Conservation (phyloP, 495 filamentous ascomycete genomes). For the Annulohypoxylon bovei region DNA sequence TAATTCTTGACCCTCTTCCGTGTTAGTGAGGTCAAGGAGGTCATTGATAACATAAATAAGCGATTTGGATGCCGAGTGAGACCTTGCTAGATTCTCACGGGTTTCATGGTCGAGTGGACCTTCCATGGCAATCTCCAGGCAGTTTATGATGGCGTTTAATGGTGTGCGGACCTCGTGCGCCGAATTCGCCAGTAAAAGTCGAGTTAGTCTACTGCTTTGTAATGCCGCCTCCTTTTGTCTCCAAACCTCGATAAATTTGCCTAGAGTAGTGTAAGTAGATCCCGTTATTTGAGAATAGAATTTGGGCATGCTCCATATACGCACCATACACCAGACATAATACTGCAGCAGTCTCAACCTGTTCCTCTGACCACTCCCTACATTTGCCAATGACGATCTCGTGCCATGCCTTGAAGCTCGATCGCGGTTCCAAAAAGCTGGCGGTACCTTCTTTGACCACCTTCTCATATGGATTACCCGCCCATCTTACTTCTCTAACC, state of each 20-base stretch:
- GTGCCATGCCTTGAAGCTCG: constrained; percentile 79
- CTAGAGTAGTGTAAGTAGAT: constrained; percentile 28
- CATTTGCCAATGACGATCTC: constrained; percentile 81
- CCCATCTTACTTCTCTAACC: constrained; percentile 85
- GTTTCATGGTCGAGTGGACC: constrained; percentile 83
- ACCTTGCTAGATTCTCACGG: constrained; percentile 84
- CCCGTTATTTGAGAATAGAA: neutral
- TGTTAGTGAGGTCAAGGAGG: constrained; percentile 89
- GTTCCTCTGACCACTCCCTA: constrained; percentile 78
- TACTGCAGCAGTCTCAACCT: constrained; percentile 86
- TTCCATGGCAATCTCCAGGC: constrained; percentile 92
- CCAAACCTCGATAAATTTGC: constrained; percentile 86
- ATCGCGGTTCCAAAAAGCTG: constrained; percentile 77
- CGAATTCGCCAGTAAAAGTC: constrained; percentile 86
- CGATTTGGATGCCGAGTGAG: constrained; percentile 95
- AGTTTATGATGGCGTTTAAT: constrained; percentile 96
- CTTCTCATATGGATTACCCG: constrained; percentile 92
- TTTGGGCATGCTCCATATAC: constrained; percentile 45
- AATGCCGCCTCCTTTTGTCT: constrained; percentile 87
- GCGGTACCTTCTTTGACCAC: constrained; percentile 72
- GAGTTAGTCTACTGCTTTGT: constrained; percentile 82
- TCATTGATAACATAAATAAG: constrained; percentile 97
- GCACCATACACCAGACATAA: constrained; percentile 91
- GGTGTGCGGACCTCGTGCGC: constrained; percentile 96
- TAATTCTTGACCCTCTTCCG: constrained; percentile 81